These are phyloP conservation scores for Podila verticillata DNA, from an alignment of 192 early-diverging fungal genomes.

Conservation along the genomic window DNA sequence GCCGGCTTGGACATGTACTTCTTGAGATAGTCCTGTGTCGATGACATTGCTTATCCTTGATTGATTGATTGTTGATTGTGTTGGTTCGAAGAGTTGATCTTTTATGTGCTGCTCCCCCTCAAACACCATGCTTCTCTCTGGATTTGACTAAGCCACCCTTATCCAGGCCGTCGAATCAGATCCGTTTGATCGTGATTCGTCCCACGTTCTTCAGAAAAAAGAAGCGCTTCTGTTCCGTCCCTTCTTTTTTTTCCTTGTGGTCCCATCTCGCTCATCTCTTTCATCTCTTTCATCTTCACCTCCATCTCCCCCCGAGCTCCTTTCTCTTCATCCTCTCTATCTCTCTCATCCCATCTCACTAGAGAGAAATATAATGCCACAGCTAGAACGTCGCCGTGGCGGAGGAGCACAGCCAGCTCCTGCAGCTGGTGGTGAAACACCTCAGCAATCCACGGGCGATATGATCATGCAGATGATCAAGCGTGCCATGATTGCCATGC, in stretches of 20 bases:
- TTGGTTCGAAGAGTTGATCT: not conserved
- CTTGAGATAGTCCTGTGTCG: conserved; percentile 51
- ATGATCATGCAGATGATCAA: conserved; percentile 2
- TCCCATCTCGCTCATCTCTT: too few species aligned
- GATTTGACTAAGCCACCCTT: too few species aligned
- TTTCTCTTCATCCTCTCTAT: not conserved
- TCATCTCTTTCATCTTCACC: not conserved
- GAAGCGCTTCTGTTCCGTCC: too few species aligned
- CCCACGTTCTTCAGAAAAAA: too few species aligned
- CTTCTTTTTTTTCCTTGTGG: too few species aligned
- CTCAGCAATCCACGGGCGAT: not conserved
- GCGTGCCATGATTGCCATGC: not conserved
- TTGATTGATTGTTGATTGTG: not conserved
- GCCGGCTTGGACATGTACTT: conserved; percentile 49
- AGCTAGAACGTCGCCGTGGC: conserved; percentile 27
- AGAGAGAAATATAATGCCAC: conserved; percentile 16
- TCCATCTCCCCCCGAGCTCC: not conserved
- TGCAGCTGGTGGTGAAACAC: not conserved
- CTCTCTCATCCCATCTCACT: not conserved
- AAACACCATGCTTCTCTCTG: too few species aligned
- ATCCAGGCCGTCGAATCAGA: too few species aligned
- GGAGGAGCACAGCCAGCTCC: not conserved
- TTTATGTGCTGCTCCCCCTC: too few species aligned
- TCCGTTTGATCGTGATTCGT: too few species aligned
- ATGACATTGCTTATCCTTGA: conserved; percentile 18